A percentile compares a stretch with the other conserved stretches of the same genome.
Conservation (phyloP, 257 asterid species). For the Forsythia viridissima region DNA sequence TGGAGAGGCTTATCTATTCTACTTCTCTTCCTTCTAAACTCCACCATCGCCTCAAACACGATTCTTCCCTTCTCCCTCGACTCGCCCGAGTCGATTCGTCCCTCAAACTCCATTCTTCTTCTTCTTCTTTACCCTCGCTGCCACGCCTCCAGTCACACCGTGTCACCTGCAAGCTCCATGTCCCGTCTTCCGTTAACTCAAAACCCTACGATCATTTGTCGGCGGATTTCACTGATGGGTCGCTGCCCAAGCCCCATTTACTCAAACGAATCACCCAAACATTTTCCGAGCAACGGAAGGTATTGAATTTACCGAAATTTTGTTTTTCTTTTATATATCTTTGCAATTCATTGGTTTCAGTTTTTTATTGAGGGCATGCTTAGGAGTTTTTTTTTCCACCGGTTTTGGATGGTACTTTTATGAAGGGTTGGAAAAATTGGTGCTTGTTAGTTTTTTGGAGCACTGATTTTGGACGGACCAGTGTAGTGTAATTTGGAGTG, state of each 20-base stretch:
- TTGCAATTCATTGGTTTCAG: background rate
- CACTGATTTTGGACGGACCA: no score
- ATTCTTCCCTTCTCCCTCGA: conserved; percentile 43
- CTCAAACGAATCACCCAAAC: conserved; percentile 33
- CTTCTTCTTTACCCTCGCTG: background rate
- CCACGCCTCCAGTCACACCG: conserved; percentile 25
- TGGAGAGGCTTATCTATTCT: conserved; percentile 76
- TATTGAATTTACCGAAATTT: conserved; percentile 11
- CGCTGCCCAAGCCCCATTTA: conserved; percentile 37
- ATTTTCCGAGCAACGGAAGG: conserved; percentile 46
- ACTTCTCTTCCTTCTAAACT: conserved; percentile 51
- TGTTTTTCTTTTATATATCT: background rate
- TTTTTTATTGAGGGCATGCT: no score
- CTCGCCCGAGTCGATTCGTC: conserved; percentile 31
- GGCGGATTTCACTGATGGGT: conserved; percentile 39
- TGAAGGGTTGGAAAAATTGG: no score
- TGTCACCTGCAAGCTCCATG: conserved; percentile 37
- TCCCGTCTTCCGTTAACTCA: conserved; percentile 23
- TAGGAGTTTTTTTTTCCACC: no score
- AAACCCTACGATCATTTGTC: conserved; percentile 18
- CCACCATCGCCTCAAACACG: conserved; percentile 20
- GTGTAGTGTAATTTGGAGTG: no score
- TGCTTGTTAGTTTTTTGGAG: no score
- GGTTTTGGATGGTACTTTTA: no score
- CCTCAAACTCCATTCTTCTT: conserved; percentile 28